Evolutionary conservation across 192 early-diverging fungal genomes (phyloP), one percentile per base, ranked within the genome.

Genomic region (Coemansia reversa): DNA sequence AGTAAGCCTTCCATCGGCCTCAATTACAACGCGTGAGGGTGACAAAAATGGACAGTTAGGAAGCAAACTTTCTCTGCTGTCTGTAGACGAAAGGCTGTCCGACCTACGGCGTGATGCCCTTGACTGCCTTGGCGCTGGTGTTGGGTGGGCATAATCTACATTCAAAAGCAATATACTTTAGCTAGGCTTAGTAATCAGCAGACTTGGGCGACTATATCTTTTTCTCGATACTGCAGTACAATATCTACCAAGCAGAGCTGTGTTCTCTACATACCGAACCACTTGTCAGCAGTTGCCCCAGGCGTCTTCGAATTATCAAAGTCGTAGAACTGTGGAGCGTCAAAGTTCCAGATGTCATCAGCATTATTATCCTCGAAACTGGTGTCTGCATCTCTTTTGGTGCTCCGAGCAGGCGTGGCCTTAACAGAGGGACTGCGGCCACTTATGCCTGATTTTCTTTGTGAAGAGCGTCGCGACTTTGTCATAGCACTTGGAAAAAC

Each of bases 281-380:
- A 81, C 42, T 66, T 75, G 52, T 81, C 79, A 14, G 74, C 59
- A 2, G 56, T 63, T 2, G 54, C 55, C 0, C 79, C 79, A 5
- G 79, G 79, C 3, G 79, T 81, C 60, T 68, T 72, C 22, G 79
- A n/a, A 39, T 55, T 72, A 20, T 28, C 65, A 75, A 81, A 81
- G 62, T 81, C 74, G 53, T 69, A 81, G 20, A 66, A 81, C 55
- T 69, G 56, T 7, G 79, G 79, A 29, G 79, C 79, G 24, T 81
- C 79, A 51, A 81, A 81, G 27, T 75, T 62, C 79, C 79, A 81
- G 32, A 74, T 56, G 27, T 61, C 64, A 50, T 58, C 45, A 2
- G 52, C 32, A 0, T 32, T 51, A 5, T 19, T 58, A 19, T 61
- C 63, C 24, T 47, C 55, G 16, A 20, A 19, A 23, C 52, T 58